A percentile compares a stretch with the other conserved stretches of the same genome.
Evolutionary conservation across 768 basidiomycete species (phyloP).

Genomic region (Tulasnella sp.): DNA sequence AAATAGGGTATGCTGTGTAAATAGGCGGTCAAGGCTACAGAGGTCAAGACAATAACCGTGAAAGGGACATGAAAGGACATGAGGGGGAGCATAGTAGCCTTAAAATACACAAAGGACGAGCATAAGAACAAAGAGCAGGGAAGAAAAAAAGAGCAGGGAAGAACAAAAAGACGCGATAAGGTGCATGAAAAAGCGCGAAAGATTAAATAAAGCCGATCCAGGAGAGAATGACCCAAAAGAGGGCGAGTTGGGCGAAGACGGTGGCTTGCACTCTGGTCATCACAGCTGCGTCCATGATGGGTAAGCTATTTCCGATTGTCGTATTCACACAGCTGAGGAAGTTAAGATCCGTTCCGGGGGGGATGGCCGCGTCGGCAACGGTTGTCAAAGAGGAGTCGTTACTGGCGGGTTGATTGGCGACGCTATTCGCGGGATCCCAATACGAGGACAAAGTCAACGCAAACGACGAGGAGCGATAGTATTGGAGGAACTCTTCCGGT

Average conservation of each 20-base stretch:
- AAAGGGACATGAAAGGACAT: not conserved
- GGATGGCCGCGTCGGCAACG: conserved; percentile 26
- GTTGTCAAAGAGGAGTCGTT: conserved; percentile 26
- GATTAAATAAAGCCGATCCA: not conserved
- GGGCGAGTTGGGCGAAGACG: conserved; percentile 12
- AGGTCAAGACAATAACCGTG: not conserved
- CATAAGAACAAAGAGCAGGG: not conserved
- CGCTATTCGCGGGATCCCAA: conserved; percentile 27
- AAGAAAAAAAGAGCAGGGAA: not conserved
- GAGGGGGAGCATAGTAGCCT: not conserved
- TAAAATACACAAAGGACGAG: not conserved
- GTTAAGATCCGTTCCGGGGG: conserved; percentile 11
- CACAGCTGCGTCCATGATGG: conserved; percentile 25
- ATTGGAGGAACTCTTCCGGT: conserved; percentile 32
- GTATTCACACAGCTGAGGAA: conserved; percentile 33
- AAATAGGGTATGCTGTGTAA: not conserved
- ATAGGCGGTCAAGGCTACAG: not conserved
- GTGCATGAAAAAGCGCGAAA: not conserved
- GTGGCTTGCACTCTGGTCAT: not conserved
- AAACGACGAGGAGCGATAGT: conserved; percentile 34
- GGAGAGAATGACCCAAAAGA: conserved; percentile 5
- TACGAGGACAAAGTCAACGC: conserved; percentile 26
- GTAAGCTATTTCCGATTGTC: conserved; percentile 32
- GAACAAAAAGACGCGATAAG: no score
- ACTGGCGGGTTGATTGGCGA: conserved; percentile 16